These are phyloP conservation scores for Chaetomiaceae sp. DNA, from an alignment of 2,329 filamentous ascomycete species.

Conservation along the genomic window DNA sequence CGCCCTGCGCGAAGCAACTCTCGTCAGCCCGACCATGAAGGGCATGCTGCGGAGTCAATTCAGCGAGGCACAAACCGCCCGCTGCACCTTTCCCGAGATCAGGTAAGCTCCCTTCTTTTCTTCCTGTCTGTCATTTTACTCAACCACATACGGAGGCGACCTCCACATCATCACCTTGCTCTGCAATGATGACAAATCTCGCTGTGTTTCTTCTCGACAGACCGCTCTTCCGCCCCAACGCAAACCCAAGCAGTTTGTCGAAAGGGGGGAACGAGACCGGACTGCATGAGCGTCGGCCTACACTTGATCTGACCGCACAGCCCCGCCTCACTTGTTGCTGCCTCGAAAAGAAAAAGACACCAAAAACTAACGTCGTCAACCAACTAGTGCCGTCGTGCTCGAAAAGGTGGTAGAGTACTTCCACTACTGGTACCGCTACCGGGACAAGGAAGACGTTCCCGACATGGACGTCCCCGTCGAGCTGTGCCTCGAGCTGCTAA, in stretches of 20 bases:
- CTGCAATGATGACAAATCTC: slow-evolving; percentile 35
- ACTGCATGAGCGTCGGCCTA: slow-evolving; percentile 51
- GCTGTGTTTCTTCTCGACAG: slow-evolving; percentile 46
- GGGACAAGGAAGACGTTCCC: slow-evolving; percentile 64
- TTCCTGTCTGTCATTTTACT: slow-evolving; percentile 6
- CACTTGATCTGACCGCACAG: slow-evolving; percentile 57
- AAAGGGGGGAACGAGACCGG: no score
- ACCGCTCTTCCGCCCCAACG: slow-evolving; percentile 29
- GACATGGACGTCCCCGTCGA: slow-evolving; percentile 79
- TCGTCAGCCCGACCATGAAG: slow-evolving; percentile 66
- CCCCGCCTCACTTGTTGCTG: not conserved
- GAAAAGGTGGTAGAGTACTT: slow-evolving; percentile 82
- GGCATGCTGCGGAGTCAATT: slow-evolving; percentile 68
- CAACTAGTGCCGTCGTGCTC: slow-evolving; percentile 65
- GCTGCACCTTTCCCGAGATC: slow-evolving; percentile 66
- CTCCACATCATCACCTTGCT: no score
- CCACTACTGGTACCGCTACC: slow-evolving; percentile 74
- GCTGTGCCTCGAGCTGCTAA: slow-evolving; percentile 70
- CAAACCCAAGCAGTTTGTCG: no score
- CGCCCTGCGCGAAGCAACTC: slow-evolving; percentile 64
- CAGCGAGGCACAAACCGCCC: slow-evolving; percentile 57
- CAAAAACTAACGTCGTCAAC: slow-evolving; percentile 36
- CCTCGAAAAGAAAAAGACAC: no score
- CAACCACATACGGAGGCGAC: no score
- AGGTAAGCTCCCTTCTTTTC: slow-evolving; percentile 50